phyloP scores from a whole-genome alignment of 768 basidiomycete genomes.

The Pisolithus orientalis region DNA sequence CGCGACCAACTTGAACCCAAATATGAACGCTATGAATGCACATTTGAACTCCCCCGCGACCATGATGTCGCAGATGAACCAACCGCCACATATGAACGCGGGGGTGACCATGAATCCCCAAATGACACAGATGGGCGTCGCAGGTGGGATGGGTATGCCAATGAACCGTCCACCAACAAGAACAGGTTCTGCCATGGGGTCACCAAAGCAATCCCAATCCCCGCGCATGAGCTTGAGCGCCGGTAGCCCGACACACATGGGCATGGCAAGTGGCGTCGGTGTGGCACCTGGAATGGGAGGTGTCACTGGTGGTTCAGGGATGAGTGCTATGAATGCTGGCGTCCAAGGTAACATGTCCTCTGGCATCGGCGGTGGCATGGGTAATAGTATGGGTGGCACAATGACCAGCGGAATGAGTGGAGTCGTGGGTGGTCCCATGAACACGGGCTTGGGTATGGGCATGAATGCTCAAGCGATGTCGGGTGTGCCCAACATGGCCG shows the following conservation, averaged over 20 bases:
- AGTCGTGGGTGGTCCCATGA: slow-evolving; percentile 13
- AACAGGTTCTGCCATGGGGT: slow-evolving; percentile 23
- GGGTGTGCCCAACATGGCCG: slow-evolving; percentile 5
- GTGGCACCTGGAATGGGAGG: slow-evolving; percentile 8
- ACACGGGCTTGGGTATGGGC: slow-evolving; percentile 8
- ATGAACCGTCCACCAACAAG: slow-evolving; percentile 25
- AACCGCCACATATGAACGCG: slow-evolving; percentile 16
- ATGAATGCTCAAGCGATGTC: slow-evolving; percentile 13
- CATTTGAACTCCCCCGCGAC: slow-evolving; percentile 7
- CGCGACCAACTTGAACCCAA: slow-evolving; percentile 7
- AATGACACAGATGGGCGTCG: slow-evolving; percentile 10
- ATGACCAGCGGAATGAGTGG: slow-evolving; percentile 7
- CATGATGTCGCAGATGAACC: slow-evolving; percentile 13
- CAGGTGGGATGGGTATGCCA: slow-evolving; percentile 13
- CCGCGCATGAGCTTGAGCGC: slow-evolving; percentile 15
- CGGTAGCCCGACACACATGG: slow-evolving; percentile 6
- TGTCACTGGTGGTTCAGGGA: slow-evolving; percentile 1
- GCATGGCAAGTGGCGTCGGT: slow-evolving; percentile 1
- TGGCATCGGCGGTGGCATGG: slow-evolving; percentile 2
- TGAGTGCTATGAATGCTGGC: slow-evolving; percentile 2
- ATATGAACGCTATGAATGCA: slow-evolving; percentile 5
- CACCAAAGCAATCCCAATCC: slow-evolving; percentile 26
- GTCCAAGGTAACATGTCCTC: slow-evolving; percentile 11
- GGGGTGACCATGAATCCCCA: slow-evolving; percentile 8
- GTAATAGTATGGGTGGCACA: slow-evolving; percentile 2